phyloP scores from a whole-genome alignment of 345 rosid species.

The Syzygium grande region DNA sequence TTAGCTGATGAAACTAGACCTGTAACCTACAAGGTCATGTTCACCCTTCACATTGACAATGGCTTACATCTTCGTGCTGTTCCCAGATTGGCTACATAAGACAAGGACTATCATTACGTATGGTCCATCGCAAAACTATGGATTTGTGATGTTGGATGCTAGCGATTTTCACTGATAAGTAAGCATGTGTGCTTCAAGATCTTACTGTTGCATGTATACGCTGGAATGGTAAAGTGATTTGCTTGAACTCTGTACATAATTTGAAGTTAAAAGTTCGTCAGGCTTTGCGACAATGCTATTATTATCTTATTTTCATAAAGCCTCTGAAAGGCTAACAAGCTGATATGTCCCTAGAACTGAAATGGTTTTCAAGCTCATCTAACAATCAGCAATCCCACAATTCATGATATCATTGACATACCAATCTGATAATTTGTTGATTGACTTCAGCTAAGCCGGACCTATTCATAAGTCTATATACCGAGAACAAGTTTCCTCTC shows the following conservation, averaged over 20 bases:
- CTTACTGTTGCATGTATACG: not conserved
- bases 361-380: not conserved
- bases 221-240: not conserved
- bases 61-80: conserved; percentile 42
- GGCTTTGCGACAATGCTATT: not conserved
- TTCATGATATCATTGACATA: not conserved
- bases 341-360: not conserved
- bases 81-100: conserved; percentile 11
- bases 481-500: not conserved
- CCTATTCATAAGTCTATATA: not conserved
- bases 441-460: not conserved
- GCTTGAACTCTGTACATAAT: not conserved
- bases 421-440: not conserved
- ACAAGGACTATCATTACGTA: not conserved
- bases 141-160: not conserved
- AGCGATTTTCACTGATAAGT: not conserved
- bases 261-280: not conserved
- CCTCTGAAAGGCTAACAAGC: not conserved
- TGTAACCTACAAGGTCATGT: conserved; percentile 46
- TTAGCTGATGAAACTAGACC: conserved; percentile 31
- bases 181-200: not conserved
- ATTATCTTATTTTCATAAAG: not conserved
- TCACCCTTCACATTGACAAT: conserved; percentile 57
- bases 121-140: not conserved
- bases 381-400: not conserved